phyloP scores from a whole-genome alignment of 495 filamentous ascomycete species.

The Sphaerosporella brunnea region DNA sequence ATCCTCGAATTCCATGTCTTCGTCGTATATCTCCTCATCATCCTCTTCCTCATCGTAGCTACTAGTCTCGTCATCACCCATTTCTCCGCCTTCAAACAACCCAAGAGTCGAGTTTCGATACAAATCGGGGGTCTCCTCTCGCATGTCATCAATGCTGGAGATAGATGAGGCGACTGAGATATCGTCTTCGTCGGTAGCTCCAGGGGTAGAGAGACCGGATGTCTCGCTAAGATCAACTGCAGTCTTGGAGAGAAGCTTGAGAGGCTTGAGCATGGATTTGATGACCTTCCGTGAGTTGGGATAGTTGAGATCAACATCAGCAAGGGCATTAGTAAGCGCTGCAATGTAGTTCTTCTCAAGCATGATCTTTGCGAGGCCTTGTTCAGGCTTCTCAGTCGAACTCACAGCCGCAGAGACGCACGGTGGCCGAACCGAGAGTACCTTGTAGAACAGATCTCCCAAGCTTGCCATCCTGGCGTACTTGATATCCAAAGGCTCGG shows the following conservation, averaged over 20 bases:
- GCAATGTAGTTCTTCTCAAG: slow-evolving; percentile 92
- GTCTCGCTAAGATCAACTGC: slow-evolving; percentile 64
- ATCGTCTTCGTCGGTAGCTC: slow-evolving; percentile 66
- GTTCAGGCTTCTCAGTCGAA: slow-evolving; percentile 33
- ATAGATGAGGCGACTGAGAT: slow-evolving; percentile 79
- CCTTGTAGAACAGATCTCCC: slow-evolving; percentile 80
- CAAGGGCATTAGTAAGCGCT: slow-evolving; percentile 74
- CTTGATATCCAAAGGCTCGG: slow-evolving; percentile 64
- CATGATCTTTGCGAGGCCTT: slow-evolving; percentile 81
- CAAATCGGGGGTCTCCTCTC: slow-evolving; percentile 92
- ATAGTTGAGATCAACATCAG: slow-evolving; percentile 90
- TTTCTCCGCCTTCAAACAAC: slow-evolving; percentile 77
- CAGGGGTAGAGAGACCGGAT: slow-evolving; percentile 50
- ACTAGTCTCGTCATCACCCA: slow-evolving; percentile 59
- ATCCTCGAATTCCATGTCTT: slow-evolving; percentile 47
- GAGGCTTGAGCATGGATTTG: slow-evolving; percentile 83
- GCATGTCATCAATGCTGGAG: slow-evolving; percentile 68
- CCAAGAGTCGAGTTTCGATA: slow-evolving; percentile 92
- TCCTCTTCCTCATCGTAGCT: slow-evolving; percentile 78
- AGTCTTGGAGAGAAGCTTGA: slow-evolving; percentile 74
- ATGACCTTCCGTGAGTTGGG: slow-evolving; percentile 73
- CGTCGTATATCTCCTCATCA: slow-evolving; percentile 54
- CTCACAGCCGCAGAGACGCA: slow-evolving; percentile 15
- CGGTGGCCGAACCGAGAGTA: slow-evolving; percentile 59
- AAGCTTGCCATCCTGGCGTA: slow-evolving; percentile 72